Conservation (phyloP, 768 basidiomycete species). For the Rhodosporidiobolus odoratus region DNA sequence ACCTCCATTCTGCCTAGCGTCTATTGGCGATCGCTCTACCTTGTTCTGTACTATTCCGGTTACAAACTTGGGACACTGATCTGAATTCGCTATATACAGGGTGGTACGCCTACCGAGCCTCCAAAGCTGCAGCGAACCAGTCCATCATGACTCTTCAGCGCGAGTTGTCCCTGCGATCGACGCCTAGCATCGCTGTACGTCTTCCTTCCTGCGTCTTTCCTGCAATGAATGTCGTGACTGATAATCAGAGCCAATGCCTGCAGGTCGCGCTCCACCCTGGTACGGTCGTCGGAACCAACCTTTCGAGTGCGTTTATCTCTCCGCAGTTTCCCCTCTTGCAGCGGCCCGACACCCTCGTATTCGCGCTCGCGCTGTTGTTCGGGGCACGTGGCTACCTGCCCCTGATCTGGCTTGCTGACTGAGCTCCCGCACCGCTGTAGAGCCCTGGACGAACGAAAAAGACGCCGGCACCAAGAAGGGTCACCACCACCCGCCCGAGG, state of each 20-base stretch:
- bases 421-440: not conserved
- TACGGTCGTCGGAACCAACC: constrained; percentile 36
- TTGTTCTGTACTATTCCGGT: constrained; percentile 26
- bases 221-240: constrained; percentile 9
- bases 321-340: not conserved
- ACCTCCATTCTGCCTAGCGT: constrained; percentile 42
- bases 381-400: too few relatives aligned
- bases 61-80: not conserved
- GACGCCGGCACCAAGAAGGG: constrained; percentile 46
- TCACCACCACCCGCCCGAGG: constrained; percentile 45
- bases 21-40: too few relatives aligned
- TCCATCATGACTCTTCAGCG: constrained; percentile 47
- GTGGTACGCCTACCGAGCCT: constrained; percentile 42
- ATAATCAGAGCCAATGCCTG: constrained; percentile 10
- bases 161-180: constrained; percentile 43
- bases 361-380: too few relatives aligned
- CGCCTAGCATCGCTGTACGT: constrained; percentile 17
- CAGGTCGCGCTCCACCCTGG: constrained; percentile 42
- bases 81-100: not conserved
- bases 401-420: too few relatives aligned
- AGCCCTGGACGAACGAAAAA: constrained; percentile 39
- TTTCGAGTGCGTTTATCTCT: constrained; percentile 21
- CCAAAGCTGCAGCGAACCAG: constrained; percentile 51
- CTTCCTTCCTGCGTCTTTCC: constrained; percentile 25
- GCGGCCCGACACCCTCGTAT: not conserved